Conservation (phyloP, 1,139 yeast species). For the Saccharomyces hybrid region DNA sequence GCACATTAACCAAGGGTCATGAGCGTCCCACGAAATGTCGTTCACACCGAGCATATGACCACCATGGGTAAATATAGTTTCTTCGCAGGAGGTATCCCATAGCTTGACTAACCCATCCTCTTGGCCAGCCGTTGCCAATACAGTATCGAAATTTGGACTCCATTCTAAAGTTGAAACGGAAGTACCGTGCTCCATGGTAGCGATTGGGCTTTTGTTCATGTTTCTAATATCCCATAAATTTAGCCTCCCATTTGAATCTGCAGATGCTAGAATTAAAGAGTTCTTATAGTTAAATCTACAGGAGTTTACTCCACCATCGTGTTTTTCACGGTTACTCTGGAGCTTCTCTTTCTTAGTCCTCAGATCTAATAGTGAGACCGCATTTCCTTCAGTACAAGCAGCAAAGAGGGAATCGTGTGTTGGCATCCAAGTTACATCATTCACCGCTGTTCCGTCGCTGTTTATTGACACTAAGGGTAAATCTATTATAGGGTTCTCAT, state of each 20-base stretch:
- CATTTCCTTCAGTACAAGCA: constrained; percentile 51
- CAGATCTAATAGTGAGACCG: constrained; percentile 44
- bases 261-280: constrained; percentile 56
- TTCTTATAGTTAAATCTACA: constrained; percentile 56
- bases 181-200: constrained; percentile 41
- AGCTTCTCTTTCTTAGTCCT: constrained; percentile 28
- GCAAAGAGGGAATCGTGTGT: constrained; percentile 52
- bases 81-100: constrained; percentile 50
- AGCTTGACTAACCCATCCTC: constrained; percentile 62
- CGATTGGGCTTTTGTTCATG: constrained; percentile 30
- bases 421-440: constrained; percentile 56
- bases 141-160: constrained; percentile 57
- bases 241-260: constrained; percentile 54
- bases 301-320: constrained; percentile 51
- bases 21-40: constrained; percentile 82
- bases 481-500: constrained; percentile 15
- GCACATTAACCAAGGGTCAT: constrained; percentile 70
- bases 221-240: constrained; percentile 66
- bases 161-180: constrained; percentile 68
- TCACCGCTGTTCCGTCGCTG: constrained; percentile 40
- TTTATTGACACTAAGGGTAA: constrained; percentile 9
- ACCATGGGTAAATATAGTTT: constrained; percentile 64
- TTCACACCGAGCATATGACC: constrained; percentile 89
- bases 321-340: constrained; percentile 30
- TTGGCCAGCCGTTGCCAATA: constrained; percentile 66